phyloP scores from a whole-genome alignment of 2,329 filamentous ascomycete species.

The Cryphonectria nitschkei region DNA sequence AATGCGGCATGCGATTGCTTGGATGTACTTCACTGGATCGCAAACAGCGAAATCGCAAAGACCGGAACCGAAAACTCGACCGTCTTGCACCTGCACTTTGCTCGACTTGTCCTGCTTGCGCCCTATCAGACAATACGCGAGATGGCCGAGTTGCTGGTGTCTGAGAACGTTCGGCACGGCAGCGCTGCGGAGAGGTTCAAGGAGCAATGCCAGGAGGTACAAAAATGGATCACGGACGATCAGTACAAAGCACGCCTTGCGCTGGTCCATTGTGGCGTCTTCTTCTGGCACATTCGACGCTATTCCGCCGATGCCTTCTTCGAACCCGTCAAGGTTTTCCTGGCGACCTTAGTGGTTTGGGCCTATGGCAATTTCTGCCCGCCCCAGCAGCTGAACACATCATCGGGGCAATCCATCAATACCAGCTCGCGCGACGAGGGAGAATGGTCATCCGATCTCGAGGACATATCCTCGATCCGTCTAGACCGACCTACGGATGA shows the following conservation, averaged over 20 bases:
- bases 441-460: conserved; percentile 18
- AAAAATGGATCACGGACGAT: conserved; percentile 31
- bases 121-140: conserved; percentile 51
- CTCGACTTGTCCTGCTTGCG: conserved; percentile 55
- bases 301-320: conserved; percentile 47
- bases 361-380: conserved; percentile 38
- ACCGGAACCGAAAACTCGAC: conserved; percentile 58
- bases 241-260: conserved; percentile 50
- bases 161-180: conserved; percentile 31
- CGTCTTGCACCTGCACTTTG: conserved; percentile 58
- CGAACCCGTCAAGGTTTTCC: conserved; percentile 43
- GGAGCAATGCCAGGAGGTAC: conserved; percentile 38
- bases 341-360: conserved; percentile 46
- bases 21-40: conserved; percentile 62
- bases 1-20: conserved; percentile 51
- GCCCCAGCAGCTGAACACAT: conserved; percentile 23
- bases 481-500: conserved; percentile 59
- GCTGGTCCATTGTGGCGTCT: conserved; percentile 47
- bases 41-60: conserved; percentile 54
- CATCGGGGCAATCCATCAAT: conserved; percentile 2
- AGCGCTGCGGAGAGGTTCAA: conserved; percentile 40
- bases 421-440: conserved; percentile 13
- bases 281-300: conserved; percentile 51
- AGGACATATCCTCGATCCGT: conserved; percentile 47
- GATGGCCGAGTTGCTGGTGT: conserved; percentile 43